Evolutionary conservation across 2,329 filamentous ascomycete genomes (phyloP).

Genomic region (Colletotrichum godetiae): DNA sequence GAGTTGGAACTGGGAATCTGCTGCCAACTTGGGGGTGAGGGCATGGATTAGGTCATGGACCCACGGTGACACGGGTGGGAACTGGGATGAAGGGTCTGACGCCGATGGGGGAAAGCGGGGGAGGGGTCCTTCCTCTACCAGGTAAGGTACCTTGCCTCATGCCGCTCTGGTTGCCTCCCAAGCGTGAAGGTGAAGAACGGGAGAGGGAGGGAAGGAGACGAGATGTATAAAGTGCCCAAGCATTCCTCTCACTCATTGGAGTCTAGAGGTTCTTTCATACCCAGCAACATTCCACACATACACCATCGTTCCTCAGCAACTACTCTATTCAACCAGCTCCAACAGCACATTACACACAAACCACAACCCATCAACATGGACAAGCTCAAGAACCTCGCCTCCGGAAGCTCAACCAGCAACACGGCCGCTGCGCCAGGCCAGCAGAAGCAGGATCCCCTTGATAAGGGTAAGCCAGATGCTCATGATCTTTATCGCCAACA

Average conservation of each 20-base stretch:
- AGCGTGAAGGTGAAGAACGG: no score
- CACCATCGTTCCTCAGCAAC: no score
- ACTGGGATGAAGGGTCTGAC: background rate
- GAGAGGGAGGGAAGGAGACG: background rate
- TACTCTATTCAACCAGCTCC: no score
- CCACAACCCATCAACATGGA: constrained; percentile 9
- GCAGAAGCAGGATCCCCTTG: constrained; percentile 48
- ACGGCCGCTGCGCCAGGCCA: constrained; percentile 5
- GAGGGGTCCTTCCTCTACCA: background rate
- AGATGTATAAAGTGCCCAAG: background rate
- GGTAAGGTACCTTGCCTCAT: no score
- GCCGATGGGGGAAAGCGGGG: background rate
- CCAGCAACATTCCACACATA: background rate
- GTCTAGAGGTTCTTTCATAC: no score
- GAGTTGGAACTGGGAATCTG: background rate
- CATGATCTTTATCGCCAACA: fast-evolving
- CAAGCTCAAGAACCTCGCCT: constrained; percentile 24
- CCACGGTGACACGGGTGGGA: no score
- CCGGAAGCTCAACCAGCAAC: constrained; percentile 8
- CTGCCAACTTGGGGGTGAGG: background rate
- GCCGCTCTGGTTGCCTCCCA: background rate
- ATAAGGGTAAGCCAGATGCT: constrained; percentile 47
- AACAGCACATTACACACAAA: background rate
- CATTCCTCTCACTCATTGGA: background rate
- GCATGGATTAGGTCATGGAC: background rate